A percentile compares a stretch with the other conserved stretches of the same genome.
These are phyloP conservation scores for Metarhizium rileyi DNA, from an alignment of 2,329 filamentous ascomycete species.

Conservation along the genomic window DNA sequence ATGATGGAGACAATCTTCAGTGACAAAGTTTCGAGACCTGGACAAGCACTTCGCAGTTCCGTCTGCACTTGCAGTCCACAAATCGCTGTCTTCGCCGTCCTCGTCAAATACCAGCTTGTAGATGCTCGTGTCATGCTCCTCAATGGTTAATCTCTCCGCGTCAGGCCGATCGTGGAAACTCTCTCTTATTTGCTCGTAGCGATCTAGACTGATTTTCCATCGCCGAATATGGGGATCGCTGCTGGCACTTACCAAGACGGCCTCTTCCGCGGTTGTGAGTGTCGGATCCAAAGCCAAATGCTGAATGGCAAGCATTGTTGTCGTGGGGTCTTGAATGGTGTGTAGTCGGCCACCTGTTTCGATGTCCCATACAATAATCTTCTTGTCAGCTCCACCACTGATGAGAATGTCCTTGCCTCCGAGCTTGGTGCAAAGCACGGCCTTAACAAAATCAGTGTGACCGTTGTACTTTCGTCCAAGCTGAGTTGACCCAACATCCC, in stretches of 20 bases:
- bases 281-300: conserved; percentile 66
- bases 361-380: conserved; percentile 77
- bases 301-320: conserved; percentile 68
- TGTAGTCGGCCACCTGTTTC: conserved; percentile 59
- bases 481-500: conserved; percentile 52
- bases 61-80: conserved; percentile 92
- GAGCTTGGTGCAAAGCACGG: conserved; percentile 54
- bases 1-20: conserved; percentile 65
- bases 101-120: conserved; percentile 69
- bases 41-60: conserved; percentile 76
- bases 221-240: conserved; percentile 71
- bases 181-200: conserved; percentile 45
- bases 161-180: conserved; percentile 30
- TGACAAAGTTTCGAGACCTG: conserved; percentile 55
- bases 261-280: conserved; percentile 36
- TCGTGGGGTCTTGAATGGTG: conserved; percentile 64
- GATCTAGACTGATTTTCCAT: conserved; percentile 53
- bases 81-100: conserved; percentile 52
- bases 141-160: conserved; percentile 43
- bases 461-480: conserved; percentile 56
- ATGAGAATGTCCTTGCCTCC: conserved; percentile 54
- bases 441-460: conserved; percentile 87
- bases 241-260: conserved; percentile 67
- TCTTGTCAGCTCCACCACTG: conserved; percentile 68
- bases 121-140: conserved; percentile 83